Evolutionary conservation across 176 grass and related monocot genomes (phyloP), one percentile per base, ranked within the genome.

Genomic region (Raddia guianensis): DNA sequence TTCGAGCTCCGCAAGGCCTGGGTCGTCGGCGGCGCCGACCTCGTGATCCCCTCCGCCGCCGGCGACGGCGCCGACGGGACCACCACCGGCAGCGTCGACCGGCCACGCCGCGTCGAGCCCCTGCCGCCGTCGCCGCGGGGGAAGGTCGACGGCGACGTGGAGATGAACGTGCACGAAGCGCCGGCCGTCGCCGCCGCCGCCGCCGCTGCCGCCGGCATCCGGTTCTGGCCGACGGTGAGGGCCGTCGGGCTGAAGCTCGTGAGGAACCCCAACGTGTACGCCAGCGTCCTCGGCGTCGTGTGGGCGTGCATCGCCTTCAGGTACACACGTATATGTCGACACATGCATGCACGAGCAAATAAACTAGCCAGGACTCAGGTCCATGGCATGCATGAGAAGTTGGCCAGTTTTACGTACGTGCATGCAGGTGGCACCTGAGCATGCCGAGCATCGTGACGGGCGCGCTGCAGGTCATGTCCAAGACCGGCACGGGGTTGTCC

Each of bases 391-490:
- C 66, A 12, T 3, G 33, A 5, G 1, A 40, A 40, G 11, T 8
- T 64, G 1, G 14, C 46, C 13, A 20, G 1, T 52, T 12, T 52
- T 14, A 21, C 66, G n/a, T 49, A 7, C 42, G 53, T 12, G 8
- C 46, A 45, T 85, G 76, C 78, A 97, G 94, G 87, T 93, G 89
- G 89, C 49, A 78, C 35, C 50, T 94, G 10, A 74, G 76, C 66
- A 84, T 97, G 89, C 91, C 91, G 47, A 73, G 54, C 42, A 64
- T 97, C 64, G 71, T 97, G 18, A 88, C 89, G 64, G 91, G 85
- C 1, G 94, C 89, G 42, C 77, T 97, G 87, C 76, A 86, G 77
- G 88, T 97, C 44, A 97, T 97, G 87, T 84, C 94, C 14, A 90
- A 52, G 56, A 84, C 87, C 0, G 91, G 94, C 61, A 87, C 91